Evolutionary conservation across 306 rosid genomes (phyloP).

Genomic region (Herpetospermum pedunculosum): DNA sequence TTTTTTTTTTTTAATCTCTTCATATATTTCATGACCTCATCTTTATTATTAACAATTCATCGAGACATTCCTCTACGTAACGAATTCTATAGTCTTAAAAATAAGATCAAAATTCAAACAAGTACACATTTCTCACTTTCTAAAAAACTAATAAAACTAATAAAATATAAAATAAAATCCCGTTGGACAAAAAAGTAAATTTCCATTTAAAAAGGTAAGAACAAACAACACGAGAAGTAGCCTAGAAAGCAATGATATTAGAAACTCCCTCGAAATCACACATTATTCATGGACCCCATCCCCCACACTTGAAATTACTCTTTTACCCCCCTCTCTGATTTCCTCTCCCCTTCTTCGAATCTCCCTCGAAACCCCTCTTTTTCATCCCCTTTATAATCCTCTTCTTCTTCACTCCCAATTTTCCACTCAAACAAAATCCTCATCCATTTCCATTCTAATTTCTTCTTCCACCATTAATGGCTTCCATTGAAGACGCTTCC

Average conservation of each 20-base stretch:
- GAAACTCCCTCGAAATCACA: background rate
- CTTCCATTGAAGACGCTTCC: slow-evolving; percentile 27
- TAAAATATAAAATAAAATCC: background rate
- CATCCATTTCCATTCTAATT: background rate
- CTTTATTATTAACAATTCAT: too few species aligned
- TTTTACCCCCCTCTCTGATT: background rate
- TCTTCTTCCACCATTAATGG: slow-evolving; percentile 3
- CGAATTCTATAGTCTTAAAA: background rate
- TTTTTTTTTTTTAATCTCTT: too few species aligned
- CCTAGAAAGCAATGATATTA: too few species aligned
- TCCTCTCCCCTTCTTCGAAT: slow-evolving; percentile 17
- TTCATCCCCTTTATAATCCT: background rate
- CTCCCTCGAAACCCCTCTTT: slow-evolving; percentile 10
- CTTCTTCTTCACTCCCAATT: background rate
- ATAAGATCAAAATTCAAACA: background rate
- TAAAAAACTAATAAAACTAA: background rate
- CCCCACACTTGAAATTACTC: background rate
- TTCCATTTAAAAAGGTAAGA: background rate
- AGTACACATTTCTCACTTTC: background rate
- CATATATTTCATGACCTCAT: too few species aligned
- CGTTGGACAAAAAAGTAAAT: background rate
- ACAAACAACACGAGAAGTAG: too few species aligned
- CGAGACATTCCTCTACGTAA: background rate
- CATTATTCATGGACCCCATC: background rate
- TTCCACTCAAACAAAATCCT: slow-evolving; percentile 17